These are phyloP conservation scores for Fusarium graminum DNA, from an alignment of 2,329 filamentous ascomycete species.

Conservation along the genomic window DNA sequence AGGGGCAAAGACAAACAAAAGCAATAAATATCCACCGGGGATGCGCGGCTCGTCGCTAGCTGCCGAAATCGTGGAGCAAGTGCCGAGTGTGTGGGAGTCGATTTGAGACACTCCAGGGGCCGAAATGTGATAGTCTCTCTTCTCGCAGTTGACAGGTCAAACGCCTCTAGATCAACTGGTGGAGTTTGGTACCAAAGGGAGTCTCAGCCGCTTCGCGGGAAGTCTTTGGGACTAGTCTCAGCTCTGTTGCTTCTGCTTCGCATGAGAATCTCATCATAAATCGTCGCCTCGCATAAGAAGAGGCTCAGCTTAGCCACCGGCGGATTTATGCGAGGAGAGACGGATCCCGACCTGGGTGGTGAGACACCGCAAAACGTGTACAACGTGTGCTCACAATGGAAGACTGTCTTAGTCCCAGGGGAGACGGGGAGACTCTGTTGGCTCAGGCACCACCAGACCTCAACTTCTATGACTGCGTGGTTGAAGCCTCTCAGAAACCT, in stretches of 20 bases:
- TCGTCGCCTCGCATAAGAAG: slow-evolving; percentile 3
- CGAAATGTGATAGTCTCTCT: slow-evolving; percentile 31
- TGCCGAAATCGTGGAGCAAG: slow-evolving; percentile 33
- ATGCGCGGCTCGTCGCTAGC: slow-evolving; percentile 30
- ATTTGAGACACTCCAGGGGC: slow-evolving; percentile 21
- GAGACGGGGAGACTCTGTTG: slow-evolving; percentile 3
- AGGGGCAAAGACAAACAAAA: slow-evolving; percentile 23
- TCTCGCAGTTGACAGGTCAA: slow-evolving; percentile 32
- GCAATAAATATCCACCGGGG: slow-evolving; percentile 19
- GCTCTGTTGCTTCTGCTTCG: background rate
- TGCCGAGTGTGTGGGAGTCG: slow-evolving; percentile 24
- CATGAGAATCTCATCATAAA: slow-evolving; percentile 15
- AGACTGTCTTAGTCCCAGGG: slow-evolving; percentile 21
- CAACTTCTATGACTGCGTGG: slow-evolving; percentile 25
- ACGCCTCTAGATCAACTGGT: slow-evolving; percentile 11
- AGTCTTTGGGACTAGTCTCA: slow-evolving; percentile 7
- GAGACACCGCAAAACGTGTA: slow-evolving; percentile 31
- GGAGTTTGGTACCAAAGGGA: slow-evolving; percentile 4
- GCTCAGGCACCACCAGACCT: background rate
- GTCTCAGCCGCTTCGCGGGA: background rate
- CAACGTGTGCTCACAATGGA: slow-evolving; percentile 8
- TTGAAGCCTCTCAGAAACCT: slow-evolving; percentile 10
- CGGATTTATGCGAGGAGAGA: slow-evolving; percentile 25
- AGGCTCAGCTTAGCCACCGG: slow-evolving; percentile 23
- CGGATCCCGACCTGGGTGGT: slow-evolving; percentile 10